Base-by-base conservation (phyloP, 768 basidiomycete genomes). In the Leccinum olivaceopallidum region DNA sequence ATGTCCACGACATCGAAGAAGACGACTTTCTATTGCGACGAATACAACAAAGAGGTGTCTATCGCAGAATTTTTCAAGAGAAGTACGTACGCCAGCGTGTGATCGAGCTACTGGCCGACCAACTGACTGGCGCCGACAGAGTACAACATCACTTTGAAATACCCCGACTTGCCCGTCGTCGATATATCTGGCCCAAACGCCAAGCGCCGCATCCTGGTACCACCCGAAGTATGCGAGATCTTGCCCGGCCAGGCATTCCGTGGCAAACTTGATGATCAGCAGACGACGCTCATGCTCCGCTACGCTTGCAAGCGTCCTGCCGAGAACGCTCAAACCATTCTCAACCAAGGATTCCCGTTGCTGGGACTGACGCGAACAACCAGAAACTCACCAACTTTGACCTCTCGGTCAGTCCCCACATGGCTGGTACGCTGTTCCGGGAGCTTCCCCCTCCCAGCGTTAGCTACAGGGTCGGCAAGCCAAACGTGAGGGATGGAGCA, bases 221-320 rank as follows among this genome's bases (percentile, higher is more conserved):
- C 90, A 0, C 84, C 88, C 1, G 90, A 93, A 69, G 54, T 93
- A 1, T 92, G 90, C 75, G 75, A 82, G 24, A 88, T 93, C 54
- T 70, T 78, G 10, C 72, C 80, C 0, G 85, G 85, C 7, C 83
- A 83, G 62, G 77, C 86, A 0, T 89, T 83, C 77, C 79, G 80
- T 22, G 87, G 83, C 6, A 84, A 80, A 60, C 83, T 92, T 2
- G 80, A 73, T 58, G 83, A 83, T n/a, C 76, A 67, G 6, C 85
- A 88, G 66, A 90, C 88, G 0, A 75, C 84, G 0, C 72, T 78
- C n/a, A 92, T 93, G 91, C 87, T 93, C 59, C 77, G 76, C 47
- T 76, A 76, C 57, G 90, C 91, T 0, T 88, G 86, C 71, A 85
- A 86, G 32, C 79, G 78, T 2, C 91, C 91, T 0, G 71, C 67